Evolutionary conservation across 163 green algal genomes (phyloP), one percentile per base, ranked within the genome.

Genomic region (Prototheca cutis): DNA sequence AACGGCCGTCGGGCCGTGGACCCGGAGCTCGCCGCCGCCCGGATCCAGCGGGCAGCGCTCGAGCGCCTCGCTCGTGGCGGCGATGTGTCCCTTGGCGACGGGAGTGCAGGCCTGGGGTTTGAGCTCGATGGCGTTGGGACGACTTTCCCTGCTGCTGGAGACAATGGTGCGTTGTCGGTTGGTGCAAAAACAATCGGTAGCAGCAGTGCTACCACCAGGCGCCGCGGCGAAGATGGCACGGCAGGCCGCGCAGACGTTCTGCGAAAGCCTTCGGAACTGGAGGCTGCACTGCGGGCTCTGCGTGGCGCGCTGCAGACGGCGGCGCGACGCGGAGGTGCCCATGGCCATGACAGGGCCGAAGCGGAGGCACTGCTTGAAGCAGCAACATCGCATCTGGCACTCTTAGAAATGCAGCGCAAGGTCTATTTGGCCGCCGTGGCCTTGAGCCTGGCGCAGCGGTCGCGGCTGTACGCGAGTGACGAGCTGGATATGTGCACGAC

Each of bases 401-500:
- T 59, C 19, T 55, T 91, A 49, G 80, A 86, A 47, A 67, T 52
- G 8, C 52, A 73, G 61, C 63, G 82, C 15, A 67, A 66, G 40
- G 61, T 87, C 40, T 85, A 85, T 55, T 57, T 81, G 21, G 63
- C 75, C 24, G 71, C 72, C 1, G 66, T 79, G 1, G 65, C 76
- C 0, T 42, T 88, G 24, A 31, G 31, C 6, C 54, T 82, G 24
- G 68, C 74, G 4, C 87, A 95, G 74, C 77, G 87, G 33, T 57
- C 58, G n/a, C 36, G 83, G 58, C 80, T 97, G 40, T 84, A 91
- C 56, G 85, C 85, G 5, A 72, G 83, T 25, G 90, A 97, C 55
- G 90, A 97, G 78, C 77, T 97, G 59, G 70, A 72, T 8, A 94
- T 95, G 89, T 74, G 73, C 18, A 77, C 66, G 18, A 76, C 76